These are phyloP conservation scores for Candida maesae DNA, from an alignment of 805 yeast species.

Conservation along the genomic window DNA sequence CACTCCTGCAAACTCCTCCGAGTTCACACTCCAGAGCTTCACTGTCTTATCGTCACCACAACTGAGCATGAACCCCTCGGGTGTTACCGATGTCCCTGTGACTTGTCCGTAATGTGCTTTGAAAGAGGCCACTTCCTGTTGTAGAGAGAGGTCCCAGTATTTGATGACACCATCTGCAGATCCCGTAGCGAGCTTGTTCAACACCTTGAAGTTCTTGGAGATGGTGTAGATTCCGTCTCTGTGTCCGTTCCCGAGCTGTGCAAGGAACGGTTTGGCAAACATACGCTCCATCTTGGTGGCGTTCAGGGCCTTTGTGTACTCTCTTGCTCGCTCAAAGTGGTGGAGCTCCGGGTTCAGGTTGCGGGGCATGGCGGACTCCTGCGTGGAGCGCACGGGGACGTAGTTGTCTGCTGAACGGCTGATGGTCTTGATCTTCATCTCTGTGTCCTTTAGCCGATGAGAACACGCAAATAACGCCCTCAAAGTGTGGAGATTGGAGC, in stretches of 20 bases:
- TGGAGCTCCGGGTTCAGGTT: conserved; percentile 92
- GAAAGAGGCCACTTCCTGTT: conserved; percentile 71
- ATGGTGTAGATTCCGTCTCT: conserved; percentile 89
- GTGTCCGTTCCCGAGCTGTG: conserved; percentile 93
- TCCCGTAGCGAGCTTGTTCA: conserved; percentile 82
- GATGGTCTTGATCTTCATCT: conserved; percentile 29
- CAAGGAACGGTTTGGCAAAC: conserved; percentile 97
- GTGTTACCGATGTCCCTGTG: conserved; percentile 70
- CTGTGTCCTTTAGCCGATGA: no score
- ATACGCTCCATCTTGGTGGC: conserved; percentile 94
- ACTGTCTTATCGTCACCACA: conserved; percentile 90
- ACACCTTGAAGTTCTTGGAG: conserved; percentile 68
- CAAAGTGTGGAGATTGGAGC: no score
- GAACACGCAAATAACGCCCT: no score
- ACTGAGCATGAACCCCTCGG: conserved; percentile 56
- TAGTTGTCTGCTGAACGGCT: conserved; percentile 81
- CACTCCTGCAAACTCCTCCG: conserved; percentile 43
- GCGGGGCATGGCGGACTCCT: conserved; percentile 81
- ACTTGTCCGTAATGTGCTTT: conserved; percentile 91
- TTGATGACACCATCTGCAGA: conserved; percentile 94
- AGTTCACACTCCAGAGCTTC: conserved; percentile 80
- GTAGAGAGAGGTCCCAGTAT: conserved; percentile 84
- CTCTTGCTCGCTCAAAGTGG: conserved; percentile 96
- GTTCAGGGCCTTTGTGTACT: conserved; percentile 88
- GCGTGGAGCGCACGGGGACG: conserved; percentile 88